These are phyloP conservation scores for Rhodotorula sp. DNA, from an alignment of 1,284 basidiomycete species.

Conservation along the genomic window DNA sequence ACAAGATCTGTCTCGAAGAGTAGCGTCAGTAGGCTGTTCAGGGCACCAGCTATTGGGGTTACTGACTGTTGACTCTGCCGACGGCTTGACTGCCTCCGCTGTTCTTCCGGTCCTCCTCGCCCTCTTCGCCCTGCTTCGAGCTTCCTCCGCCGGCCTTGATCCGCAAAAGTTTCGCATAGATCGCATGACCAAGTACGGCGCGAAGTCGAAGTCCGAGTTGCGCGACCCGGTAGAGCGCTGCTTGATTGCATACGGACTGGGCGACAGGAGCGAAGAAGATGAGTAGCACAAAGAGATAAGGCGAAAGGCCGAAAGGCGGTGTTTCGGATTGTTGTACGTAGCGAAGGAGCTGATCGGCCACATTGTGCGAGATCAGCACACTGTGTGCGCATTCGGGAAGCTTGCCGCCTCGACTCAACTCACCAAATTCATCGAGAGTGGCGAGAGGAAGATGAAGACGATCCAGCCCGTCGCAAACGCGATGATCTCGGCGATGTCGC, in stretches of 20 bases:
- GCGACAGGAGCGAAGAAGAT: conserved; percentile 35
- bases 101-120: conserved; percentile 1
- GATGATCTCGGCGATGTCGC: conserved; percentile 22
- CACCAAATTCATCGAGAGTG: conserved; percentile 35
- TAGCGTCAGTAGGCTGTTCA: not conserved
- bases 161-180: conserved; percentile 31
- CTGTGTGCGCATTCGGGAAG: too few relatives aligned
- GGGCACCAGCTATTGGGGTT: not conserved
- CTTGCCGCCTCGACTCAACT: conserved; percentile 1
- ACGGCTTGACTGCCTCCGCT: conserved; percentile 23
- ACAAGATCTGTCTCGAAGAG: conserved; percentile 25
- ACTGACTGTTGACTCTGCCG: conserved; percentile 34
- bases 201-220: conserved; percentile 30
- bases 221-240: conserved; percentile 30
- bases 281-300: conserved; percentile 30
- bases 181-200: conserved; percentile 19
- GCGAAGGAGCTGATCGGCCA: conserved; percentile 19
- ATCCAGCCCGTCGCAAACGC: conserved; percentile 33
- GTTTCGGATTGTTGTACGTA: conserved; percentile 31
- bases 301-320: conserved; percentile 24
- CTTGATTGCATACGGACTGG: conserved; percentile 31
- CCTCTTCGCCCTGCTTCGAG: not conserved
- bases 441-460: conserved; percentile 30
- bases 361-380: too few relatives aligned
- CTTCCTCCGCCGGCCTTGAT: conserved; percentile 35